Evolutionary conservation across 352 stramenopile genomes (phyloP).

Genomic region (Phytophthora colocasiae): DNA sequence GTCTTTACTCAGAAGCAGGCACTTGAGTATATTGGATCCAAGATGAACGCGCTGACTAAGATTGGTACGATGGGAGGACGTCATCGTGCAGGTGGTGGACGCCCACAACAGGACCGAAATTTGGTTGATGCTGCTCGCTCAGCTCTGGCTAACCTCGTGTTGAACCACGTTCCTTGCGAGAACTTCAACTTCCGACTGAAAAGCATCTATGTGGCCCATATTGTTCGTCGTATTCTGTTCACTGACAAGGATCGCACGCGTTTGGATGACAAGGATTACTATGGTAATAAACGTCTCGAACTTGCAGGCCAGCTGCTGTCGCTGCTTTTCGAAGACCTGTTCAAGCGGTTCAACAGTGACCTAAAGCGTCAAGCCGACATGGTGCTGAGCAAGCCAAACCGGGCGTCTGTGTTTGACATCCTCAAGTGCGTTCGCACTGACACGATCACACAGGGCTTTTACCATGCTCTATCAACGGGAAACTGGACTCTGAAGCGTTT

Average conservation of each 20-base stretch:
- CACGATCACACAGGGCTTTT: conserved; percentile 97
- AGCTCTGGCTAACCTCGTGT: conserved; percentile 97
- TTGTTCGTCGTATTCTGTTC: conserved; percentile 93
- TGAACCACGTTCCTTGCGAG: conserved; percentile 99
- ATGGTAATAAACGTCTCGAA: conserved; percentile 99
- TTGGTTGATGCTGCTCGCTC: conserved; percentile 96
- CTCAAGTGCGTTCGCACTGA: conserved; percentile 97
- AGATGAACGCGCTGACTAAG: conserved; percentile 91
- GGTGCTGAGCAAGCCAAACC: conserved; percentile 98
- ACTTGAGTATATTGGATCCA: conserved; percentile 97
- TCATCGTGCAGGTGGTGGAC: conserved; percentile 37
- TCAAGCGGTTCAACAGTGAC: conserved; percentile 99
- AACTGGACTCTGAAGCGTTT: conserved; percentile 99
- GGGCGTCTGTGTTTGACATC: conserved; percentile 98
- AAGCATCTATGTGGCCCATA: conserved; percentile 98
- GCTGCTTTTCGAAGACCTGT: conserved; percentile 99
- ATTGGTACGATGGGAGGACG: conserved; percentile 53
- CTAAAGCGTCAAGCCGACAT: conserved; percentile 98
- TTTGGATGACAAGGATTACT: conserved; percentile 99
- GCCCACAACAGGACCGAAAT: conserved; percentile 57
- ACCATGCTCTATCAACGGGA: conserved; percentile 87
- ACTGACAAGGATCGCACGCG: conserved; percentile 89
- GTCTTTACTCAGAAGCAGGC: conserved; percentile 97
- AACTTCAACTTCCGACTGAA: conserved; percentile 98
- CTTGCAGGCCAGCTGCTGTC: conserved; percentile 98